phyloP scores from a whole-genome alignment of 371 early-diverging fungal genomes.

The Entomophthora muscae region DNA sequence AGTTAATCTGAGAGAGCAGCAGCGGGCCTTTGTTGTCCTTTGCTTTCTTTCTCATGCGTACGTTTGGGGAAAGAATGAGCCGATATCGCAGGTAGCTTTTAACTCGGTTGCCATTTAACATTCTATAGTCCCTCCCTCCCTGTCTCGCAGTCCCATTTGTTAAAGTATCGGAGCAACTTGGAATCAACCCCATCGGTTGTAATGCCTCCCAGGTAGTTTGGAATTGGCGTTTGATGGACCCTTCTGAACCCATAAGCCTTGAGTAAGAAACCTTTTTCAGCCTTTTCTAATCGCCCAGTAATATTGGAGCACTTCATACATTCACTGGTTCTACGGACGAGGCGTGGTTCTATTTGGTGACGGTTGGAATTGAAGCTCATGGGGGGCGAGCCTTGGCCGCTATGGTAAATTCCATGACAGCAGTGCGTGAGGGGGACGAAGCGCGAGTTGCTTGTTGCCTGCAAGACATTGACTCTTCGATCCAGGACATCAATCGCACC shows the following conservation, averaged over 20 bases:
- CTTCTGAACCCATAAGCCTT: constrained; percentile 42
- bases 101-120: neutral
- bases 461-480: constrained; percentile 25
- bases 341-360: constrained; percentile 90
- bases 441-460: constrained; percentile 28
- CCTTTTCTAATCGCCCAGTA: constrained; percentile 22
- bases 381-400: constrained; percentile 62
- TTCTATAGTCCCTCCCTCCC: constrained; percentile 60
- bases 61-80: constrained; percentile 76
- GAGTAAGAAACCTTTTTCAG: constrained; percentile 25
- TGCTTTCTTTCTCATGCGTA: constrained; percentile 80
- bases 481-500: constrained; percentile 37
- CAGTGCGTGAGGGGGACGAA: constrained; percentile 31
- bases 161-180: constrained; percentile 53
- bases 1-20: constrained; percentile 40
- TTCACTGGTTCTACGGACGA: constrained; percentile 85
- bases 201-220: constrained; percentile 76
- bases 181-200: constrained; percentile 70
- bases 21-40: constrained; percentile 70
- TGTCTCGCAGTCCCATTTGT: constrained; percentile 75
- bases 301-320: constrained; percentile 61
- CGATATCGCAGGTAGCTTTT: constrained; percentile 44
- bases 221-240: constrained; percentile 73
- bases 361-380: constrained; percentile 72
- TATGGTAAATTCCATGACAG: constrained; percentile 23